Percentiles rank a stretch among this genome's conserved stretches.
Evolutionary conservation across 768 basidiomycete species (phyloP).

Genomic region (Lentinula edodes): DNA sequence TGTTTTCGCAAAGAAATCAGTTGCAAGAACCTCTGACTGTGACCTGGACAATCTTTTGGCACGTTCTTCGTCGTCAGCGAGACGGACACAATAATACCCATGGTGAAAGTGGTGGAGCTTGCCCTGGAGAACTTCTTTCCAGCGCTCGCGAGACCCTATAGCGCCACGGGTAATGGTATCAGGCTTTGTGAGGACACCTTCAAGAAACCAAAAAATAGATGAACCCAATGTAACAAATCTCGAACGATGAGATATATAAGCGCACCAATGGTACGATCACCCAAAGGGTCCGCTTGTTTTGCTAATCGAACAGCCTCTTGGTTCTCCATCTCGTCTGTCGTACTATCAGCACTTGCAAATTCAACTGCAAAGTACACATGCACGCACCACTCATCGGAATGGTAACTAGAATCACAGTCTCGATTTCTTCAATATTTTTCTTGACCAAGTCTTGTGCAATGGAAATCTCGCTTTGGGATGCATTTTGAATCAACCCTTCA

Average conservation of each 20-base stretch:
- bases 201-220: background rate
- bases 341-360: background rate
- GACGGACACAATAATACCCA: slow-evolving; percentile 64
- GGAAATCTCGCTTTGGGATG: slow-evolving; percentile 3
- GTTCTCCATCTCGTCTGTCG: slow-evolving; percentile 40
- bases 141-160: slow-evolving; percentile 30
- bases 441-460: background rate
- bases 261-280: slow-evolving; percentile 36
- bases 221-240: background rate
- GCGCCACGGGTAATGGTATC: slow-evolving; percentile 46
- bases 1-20: slow-evolving; percentile 40
- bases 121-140: slow-evolving; percentile 51
- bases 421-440: slow-evolving; percentile 10
- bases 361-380: background rate
- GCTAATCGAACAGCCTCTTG: slow-evolving; percentile 37
- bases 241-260: background rate
- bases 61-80: slow-evolving; percentile 56
- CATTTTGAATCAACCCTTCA: slow-evolving; percentile 35
- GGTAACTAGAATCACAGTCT: slow-evolving; percentile 38
- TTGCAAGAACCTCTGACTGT: slow-evolving; percentile 31
- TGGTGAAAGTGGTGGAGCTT: slow-evolving; percentile 38
- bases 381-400: slow-evolving; percentile 35
- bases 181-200: slow-evolving; percentile 29
- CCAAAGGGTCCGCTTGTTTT: slow-evolving; percentile 26
- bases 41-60: slow-evolving; percentile 24